Base-by-base conservation (phyloP, 306 rosid genomes). In the Senna siamea region DNA sequence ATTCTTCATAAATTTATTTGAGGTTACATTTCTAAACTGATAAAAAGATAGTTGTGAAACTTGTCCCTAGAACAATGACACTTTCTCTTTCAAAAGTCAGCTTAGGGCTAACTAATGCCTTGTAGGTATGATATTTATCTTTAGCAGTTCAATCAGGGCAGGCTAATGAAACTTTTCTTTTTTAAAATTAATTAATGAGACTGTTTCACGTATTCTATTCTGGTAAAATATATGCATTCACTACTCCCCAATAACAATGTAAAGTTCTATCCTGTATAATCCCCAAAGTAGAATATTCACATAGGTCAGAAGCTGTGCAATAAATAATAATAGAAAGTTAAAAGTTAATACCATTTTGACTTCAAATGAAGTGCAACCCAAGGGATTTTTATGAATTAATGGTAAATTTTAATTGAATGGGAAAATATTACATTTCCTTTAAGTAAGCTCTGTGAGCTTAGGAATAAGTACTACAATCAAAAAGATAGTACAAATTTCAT, bases 41-140 rank as follows among this genome's bases (percentile, higher is more conserved):
- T 15, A 19, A 40, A 37, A 35, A 44, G 50, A 55, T 18, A 55
- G 35, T 28, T 19, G 41, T 61, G 66, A 41, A 52, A 40, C 51
- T 50, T 46, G 34, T 60, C 46, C 19, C 11, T 9, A 38, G 53
- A 69, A 23, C 26, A 68, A 76, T 35, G 44, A 35, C 20, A 12
- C 22, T 4, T 68, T 53, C 53, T n/a, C 52, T 59, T 61, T 28
- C 65, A 69, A 56, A n/a, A 50, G 22, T 40, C 44, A 32, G 8
- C 40, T 26, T 9, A 28, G 35, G 56, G 46, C 23, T 59, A 22
- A 58, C 17, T 59, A 13, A 69, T 18, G 10, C n/a, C 34, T 17
- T 57, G n/a, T n/a, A n/a, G n/a, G n/a, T n/a, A n/a, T n/a, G n/a
- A 43, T 32, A 66, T 47, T 68, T 55, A 66, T 14, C 15, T 76